Evolutionary conservation across 371 early-diverging fungal genomes (phyloP).

Genomic region (Capniomyces stellatus): DNA sequence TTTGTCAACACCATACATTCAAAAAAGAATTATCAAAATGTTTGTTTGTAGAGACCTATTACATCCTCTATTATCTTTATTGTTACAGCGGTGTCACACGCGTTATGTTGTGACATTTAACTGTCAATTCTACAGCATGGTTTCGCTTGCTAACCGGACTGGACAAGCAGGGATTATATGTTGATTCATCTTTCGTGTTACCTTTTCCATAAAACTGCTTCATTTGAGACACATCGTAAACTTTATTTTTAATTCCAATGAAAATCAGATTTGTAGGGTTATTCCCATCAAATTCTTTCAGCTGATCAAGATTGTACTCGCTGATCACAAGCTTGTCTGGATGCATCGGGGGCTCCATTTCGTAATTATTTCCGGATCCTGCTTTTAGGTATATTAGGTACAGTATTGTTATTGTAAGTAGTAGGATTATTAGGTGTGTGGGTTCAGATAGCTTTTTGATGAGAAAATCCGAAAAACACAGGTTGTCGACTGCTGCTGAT

Average conservation of each 20-base stretch:
- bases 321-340: not conserved
- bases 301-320: not conserved
- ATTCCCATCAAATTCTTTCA: not conserved
- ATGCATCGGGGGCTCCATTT: not conserved
- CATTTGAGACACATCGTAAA: slow-evolving; percentile 2
- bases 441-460: not conserved
- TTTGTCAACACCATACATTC: too few species aligned
- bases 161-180: too few species aligned
- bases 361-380: not conserved
- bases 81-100: too few species aligned
- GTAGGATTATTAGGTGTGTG: not conserved
- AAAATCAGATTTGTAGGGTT: not conserved
- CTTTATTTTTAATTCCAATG: slow-evolving; percentile 2
- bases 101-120: too few species aligned
- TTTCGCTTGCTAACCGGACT: too few species aligned
- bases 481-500: not conserved
- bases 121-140: too few species aligned
- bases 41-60: too few species aligned
- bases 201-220: slow-evolving; percentile 2
- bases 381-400: not conserved
- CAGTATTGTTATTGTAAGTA: not conserved
- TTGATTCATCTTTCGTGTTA: too few species aligned
- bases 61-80: too few species aligned
- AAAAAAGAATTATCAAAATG: too few species aligned
- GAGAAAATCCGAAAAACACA: not conserved